A percentile compares a stretch with the other conserved stretches of the same genome.
These are phyloP conservation scores for Ophiostoma sp. DNA, from an alignment of 2,329 filamentous ascomycete genomes.

Conservation along the genomic window DNA sequence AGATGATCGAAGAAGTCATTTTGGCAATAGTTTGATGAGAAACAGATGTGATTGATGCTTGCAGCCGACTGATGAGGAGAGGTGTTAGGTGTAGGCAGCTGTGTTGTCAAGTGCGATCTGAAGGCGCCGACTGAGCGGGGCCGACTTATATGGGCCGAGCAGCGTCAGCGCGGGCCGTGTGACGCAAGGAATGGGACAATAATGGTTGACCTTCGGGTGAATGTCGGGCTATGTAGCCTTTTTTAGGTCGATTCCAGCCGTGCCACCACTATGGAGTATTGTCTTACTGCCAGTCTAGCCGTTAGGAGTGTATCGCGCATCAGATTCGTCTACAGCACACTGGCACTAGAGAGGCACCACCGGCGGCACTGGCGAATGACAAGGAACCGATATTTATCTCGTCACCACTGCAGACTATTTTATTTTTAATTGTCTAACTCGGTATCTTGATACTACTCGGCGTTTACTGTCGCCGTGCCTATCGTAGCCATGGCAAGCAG, in stretches of 20 bases:
- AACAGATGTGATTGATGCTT: too few relatives aligned
- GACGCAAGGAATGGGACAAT: background rate
- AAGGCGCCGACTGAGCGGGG: background rate
- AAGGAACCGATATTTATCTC: background rate
- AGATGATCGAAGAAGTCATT: background rate
- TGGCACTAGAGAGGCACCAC: background rate
- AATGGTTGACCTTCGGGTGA: background rate
- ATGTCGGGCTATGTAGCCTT: background rate
- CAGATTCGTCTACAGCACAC: background rate
- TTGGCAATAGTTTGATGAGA: background rate
- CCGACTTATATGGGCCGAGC: conserved; percentile 3
- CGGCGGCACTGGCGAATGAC: background rate
- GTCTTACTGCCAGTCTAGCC: too few relatives aligned
- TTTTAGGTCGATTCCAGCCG: too few relatives aligned
- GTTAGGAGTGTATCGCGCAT: too few relatives aligned
- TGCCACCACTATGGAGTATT: too few relatives aligned
- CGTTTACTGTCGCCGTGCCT: background rate
- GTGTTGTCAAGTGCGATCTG: too few relatives aligned
- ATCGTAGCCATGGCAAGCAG: background rate
- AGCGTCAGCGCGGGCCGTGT: background rate
- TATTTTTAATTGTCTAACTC: background rate
- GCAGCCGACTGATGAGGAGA: too few relatives aligned
- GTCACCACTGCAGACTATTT: background rate
- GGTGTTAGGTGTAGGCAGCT: too few relatives aligned
- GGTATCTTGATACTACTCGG: background rate